Base-by-base conservation (phyloP, 345 rosid genomes). In the Eutrema japonicum region DNA sequence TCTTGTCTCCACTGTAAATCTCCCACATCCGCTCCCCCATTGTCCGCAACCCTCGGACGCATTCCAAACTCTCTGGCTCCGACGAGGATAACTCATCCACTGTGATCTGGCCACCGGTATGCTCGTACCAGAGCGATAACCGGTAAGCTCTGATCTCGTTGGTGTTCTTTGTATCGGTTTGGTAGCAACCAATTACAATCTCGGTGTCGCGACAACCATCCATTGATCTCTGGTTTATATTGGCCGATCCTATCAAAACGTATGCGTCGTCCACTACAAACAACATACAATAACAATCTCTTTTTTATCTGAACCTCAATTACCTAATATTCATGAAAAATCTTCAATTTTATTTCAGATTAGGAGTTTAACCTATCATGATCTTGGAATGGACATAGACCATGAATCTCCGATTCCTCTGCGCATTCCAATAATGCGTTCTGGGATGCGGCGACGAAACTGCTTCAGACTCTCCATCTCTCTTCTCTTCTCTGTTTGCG, bases 301-400 rank as follows among this genome's bases (percentile, higher is more conserved):
- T 49, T 42, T 42, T 32, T 22, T 14, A 5, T 26, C 6, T 27
- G 35, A 27, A 43, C 42, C 43, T 33, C 35, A 13, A 13, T 43
- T 18, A 22, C 36, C 53, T 27, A 33, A 8, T 1, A 8, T 60
- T 32, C 4, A 26, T 70, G 7, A n/a, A 43, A 42, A 58, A 6
- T 38, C 14, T 58, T 38, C 14, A 33, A 1, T 65, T 66, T 8
- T 22, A 26, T 68, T 61, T 13, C 73, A 74, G 64, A 5, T 62
- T 41, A 29, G 4, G 38, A 55, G 27, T 42, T 42, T 59, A 73
- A 86, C 98, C 97, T 84, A 94, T 91, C 95, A 94, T 91, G 81
- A 91, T 81, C 85, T 91, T 94, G 82, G 95, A 91, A 74, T 94
- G 98, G 53, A 91, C 97, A 67, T 94, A 91, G 30, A 94, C 81